Base-by-base conservation (phyloP, 2,329 filamentous ascomycete genomes). In the Fusarium pseudonygamai region DNA sequence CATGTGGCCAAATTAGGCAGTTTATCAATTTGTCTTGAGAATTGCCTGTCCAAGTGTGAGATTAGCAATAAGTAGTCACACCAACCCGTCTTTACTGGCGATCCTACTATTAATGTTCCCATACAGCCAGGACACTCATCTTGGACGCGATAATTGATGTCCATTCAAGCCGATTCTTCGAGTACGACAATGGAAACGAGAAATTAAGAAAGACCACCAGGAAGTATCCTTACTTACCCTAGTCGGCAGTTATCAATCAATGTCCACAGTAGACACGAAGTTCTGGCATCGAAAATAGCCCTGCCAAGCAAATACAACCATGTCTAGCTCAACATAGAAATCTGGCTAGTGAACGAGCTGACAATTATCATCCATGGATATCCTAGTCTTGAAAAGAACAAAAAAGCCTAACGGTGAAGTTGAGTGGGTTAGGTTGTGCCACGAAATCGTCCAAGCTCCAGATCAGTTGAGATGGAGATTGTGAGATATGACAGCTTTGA, bases 241-340 rank as follows among this genome's bases (percentile, higher is more conserved):
- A 24, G 26, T 24, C 28, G 11, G 30, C 16, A 34, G 47, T 28
- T 36, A 30, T 43, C 42, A n/a, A 30, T 43, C 42, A n/a, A 28
- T 28, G 20, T 43, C n/a, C n/a, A 28, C n/a, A 26, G 45, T 28
- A 52, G 32, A 39, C 26, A 43, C 37, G 24, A 67, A 28, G 45
- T 26, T 46, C 42, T 49, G 39, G 11, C 15, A 49, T 32, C 9
- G 15, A 24, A 24, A 6, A 28, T 34, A 36, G 32, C 11, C 12
- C 20, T 45, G 47, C 42, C 47, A 62, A 68, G 64, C 32, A 68
- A 50, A 28, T 26, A n/a, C 49, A 56, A 30, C 56, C 47, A 37
- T 68, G 64, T 42, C 60, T 62, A 68, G 32, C n/a, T 40, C 56
- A 47, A 45, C 32, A 49, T 11, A 36, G 11, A 26, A 32, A 34